Conservation (phyloP, 495 filamentous ascomycete genomes). For the Penicillium lagena region DNA sequence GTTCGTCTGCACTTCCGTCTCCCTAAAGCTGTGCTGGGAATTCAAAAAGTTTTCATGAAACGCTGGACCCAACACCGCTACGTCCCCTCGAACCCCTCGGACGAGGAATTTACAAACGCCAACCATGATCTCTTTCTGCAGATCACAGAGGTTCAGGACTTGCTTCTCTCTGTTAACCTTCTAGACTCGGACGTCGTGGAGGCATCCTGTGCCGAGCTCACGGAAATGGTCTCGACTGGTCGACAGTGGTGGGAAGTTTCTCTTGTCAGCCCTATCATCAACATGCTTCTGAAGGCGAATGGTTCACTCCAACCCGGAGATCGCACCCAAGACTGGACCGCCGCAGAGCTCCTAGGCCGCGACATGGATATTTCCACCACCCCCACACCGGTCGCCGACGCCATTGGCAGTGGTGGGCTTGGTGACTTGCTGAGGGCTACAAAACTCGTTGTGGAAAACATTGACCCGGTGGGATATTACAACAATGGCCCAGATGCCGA, state of each 20-base stretch:
- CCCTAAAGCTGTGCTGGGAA: constrained; percentile 7
- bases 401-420: constrained; percentile 24
- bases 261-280: constrained; percentile 23
- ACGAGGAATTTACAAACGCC: background rate
- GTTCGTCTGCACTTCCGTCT: constrained; percentile 8
- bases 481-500: constrained; percentile 13
- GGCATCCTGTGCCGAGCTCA: constrained; percentile 13
- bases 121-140: constrained; percentile 27
- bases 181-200: constrained; percentile 6
- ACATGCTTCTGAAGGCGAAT: constrained; percentile 22
- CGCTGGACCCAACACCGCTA: constrained; percentile 22
- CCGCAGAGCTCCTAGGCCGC: constrained; percentile 18
- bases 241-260: constrained; percentile 42
- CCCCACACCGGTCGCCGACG: background rate
- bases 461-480: constrained; percentile 29
- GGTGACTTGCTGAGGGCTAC: constrained; percentile 23
- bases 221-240: constrained; percentile 23
- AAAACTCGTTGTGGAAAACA: constrained; percentile 24
- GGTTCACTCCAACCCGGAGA: constrained; percentile 24
- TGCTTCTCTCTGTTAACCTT: constrained; percentile 12
- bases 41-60: constrained; percentile 28
- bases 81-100: background rate
- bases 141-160: constrained; percentile 36
- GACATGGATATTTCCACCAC: constrained; percentile 1
- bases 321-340: constrained; percentile 20